A percentile compares a stretch with the other conserved stretches of the same genome.
Conservation (phyloP, 371 early-diverging fungal genomes). For the Apophysomyces variabilis region DNA sequence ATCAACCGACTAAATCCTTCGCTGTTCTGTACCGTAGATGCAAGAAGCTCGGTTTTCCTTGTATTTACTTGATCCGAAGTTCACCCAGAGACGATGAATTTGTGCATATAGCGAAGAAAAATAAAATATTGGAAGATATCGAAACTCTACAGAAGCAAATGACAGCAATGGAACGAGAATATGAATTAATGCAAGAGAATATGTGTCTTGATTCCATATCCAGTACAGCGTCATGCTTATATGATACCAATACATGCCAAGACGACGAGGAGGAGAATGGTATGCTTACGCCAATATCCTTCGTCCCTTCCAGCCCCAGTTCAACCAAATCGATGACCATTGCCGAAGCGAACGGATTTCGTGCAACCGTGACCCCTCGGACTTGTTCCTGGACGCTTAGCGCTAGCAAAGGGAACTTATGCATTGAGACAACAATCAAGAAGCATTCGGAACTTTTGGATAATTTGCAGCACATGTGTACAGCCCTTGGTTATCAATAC, state of each 20-base stretch:
- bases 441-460: slow-evolving; percentile 13
- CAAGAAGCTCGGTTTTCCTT: slow-evolving; percentile 28
- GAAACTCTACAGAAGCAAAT: slow-evolving; percentile 25
- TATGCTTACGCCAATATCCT: slow-evolving; percentile 3
- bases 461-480: slow-evolving; percentile 12
- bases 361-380: neutral
- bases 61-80: slow-evolving; percentile 28
- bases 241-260: neutral
- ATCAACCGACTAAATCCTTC: neutral
- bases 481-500: slow-evolving; percentile 5
- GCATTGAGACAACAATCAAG: slow-evolving; percentile 17
- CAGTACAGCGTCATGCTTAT: neutral
- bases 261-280: slow-evolving; percentile 4
- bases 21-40: slow-evolving; percentile 24
- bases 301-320: neutral
- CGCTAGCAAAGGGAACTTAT: slow-evolving; percentile 4
- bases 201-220: slow-evolving; percentile 3
- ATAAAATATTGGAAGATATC: slow-evolving; percentile 21
- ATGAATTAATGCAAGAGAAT: slow-evolving; percentile 7
- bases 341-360: slow-evolving; percentile 12
- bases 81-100: slow-evolving; percentile 41
- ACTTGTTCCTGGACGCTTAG: slow-evolving; percentile 15
- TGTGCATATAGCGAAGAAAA: slow-evolving; percentile 24
- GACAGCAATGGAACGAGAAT: slow-evolving; percentile 22
- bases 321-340: slow-evolving; percentile 3